phyloP scores from a whole-genome alignment of 2,329 filamentous ascomycete genomes.

The Ascosphaera apis region DNA sequence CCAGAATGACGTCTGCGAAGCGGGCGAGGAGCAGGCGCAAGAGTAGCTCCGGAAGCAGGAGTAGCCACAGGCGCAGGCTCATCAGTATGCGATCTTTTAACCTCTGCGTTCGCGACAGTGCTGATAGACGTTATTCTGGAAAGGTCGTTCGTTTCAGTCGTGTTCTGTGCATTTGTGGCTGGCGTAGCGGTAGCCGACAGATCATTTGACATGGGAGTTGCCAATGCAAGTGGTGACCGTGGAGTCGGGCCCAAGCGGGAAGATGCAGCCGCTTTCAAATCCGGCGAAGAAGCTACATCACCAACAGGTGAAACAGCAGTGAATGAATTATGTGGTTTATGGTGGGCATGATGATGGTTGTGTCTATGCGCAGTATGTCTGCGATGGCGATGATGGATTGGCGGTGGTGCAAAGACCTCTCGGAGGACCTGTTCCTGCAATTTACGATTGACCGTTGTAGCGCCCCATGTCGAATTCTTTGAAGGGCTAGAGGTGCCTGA shows the following conservation, averaged over 20 bases:
- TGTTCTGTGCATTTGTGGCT: no score
- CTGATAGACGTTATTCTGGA: background rate
- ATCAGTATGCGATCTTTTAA: background rate
- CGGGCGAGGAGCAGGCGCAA: conserved; percentile 9
- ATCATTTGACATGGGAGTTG: background rate
- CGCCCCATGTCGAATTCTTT: conserved; percentile 44
- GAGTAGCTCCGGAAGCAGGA: background rate
- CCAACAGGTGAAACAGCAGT: background rate
- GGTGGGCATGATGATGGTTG: background rate
- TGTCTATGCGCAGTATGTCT: conserved; percentile 14
- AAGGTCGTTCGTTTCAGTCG: background rate
- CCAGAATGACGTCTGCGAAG: conserved; percentile 58
- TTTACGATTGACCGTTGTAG: conserved; percentile 71
- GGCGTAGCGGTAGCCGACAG: no score
- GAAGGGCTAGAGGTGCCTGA: conserved; percentile 18
- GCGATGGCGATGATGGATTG: conserved; percentile 51
- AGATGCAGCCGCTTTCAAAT: background rate
- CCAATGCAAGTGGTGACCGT: background rate
- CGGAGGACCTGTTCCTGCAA: conserved; percentile 79
- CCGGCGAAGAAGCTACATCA: background rate
- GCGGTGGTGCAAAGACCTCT: conserved; percentile 70
- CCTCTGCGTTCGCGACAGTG: background rate
- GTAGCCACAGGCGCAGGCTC: background rate
- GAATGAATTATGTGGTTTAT: background rate
- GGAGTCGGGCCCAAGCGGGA: background rate